Evolutionary conservation across 345 rosid genomes (phyloP).

Genomic region (Psidium friedrichsthalianum): DNA sequence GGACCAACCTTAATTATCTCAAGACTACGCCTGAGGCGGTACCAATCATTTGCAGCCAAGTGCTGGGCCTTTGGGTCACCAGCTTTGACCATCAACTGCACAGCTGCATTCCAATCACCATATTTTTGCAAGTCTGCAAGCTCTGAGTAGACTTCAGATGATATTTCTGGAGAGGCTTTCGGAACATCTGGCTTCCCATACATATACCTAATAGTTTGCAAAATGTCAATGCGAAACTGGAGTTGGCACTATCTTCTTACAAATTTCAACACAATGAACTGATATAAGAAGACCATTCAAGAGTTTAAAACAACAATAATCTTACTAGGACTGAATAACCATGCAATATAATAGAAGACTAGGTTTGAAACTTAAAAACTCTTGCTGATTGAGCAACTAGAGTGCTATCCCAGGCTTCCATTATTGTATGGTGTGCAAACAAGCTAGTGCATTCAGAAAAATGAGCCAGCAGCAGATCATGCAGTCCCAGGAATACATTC

Average conservation of each 20-base stretch:
- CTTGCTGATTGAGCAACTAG: not conserved
- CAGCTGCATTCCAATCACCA: slow-evolving; percentile 76
- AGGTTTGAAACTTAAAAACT: not conserved
- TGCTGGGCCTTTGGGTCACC: slow-evolving; percentile 57
- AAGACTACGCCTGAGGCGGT: slow-evolving; percentile 79
- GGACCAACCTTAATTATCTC: slow-evolving; percentile 80
- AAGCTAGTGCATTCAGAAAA: not conserved
- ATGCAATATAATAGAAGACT: not conserved
- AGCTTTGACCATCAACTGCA: slow-evolving; percentile 60
- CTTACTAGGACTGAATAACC: not conserved
- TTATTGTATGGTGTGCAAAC: not conserved
- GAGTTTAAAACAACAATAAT: not conserved
- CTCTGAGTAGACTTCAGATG: slow-evolving; percentile 47
- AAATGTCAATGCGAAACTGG: not conserved
- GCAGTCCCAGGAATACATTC: not conserved
- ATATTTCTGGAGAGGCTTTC: slow-evolving; percentile 58
- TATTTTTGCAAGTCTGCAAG: slow-evolving; percentile 47
- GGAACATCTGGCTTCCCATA: slow-evolving; percentile 95
- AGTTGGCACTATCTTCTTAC: not conserved
- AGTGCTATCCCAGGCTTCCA: not conserved
- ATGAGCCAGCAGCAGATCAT: not conserved
- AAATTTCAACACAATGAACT: not conserved
- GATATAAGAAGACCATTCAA: not conserved
- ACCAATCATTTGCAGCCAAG: slow-evolving; percentile 82
- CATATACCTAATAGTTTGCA: slow-evolving; percentile 40